A percentile compares a stretch with the other conserved stretches of the same genome.
These are phyloP conservation scores for Phialophora expanda DNA, from an alignment of 2,329 filamentous ascomycete genomes.

Conservation along the genomic window DNA sequence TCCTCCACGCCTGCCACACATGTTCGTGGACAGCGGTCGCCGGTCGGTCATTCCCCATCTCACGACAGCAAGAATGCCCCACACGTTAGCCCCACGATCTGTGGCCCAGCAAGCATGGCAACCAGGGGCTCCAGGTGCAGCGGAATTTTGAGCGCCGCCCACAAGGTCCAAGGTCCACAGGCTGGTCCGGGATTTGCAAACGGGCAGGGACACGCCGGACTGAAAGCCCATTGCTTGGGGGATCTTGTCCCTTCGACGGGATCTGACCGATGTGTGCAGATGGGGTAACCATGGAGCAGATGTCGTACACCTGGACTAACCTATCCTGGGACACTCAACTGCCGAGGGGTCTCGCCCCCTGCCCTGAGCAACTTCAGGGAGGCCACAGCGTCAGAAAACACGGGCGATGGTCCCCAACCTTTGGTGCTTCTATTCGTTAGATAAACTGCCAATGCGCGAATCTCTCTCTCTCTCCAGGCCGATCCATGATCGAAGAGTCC, in stretches of 20 bases:
- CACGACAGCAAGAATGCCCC: constrained; percentile 25
- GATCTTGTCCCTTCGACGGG: constrained; percentile 14
- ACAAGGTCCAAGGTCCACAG: constrained; percentile 16
- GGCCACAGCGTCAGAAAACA: background rate
- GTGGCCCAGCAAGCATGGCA: constrained; percentile 2
- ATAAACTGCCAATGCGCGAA: background rate
- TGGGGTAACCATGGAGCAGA: constrained; percentile 17
- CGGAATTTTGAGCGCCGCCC: constrained; percentile 10
- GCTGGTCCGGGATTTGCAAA: constrained; percentile 7
- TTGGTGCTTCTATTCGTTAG: background rate
- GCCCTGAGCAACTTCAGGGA: background rate
- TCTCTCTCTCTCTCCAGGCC: background rate
- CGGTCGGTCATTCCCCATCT: constrained; percentile 20
- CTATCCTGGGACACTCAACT: constrained; percentile 16
- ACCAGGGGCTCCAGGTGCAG: background rate
- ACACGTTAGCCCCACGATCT: constrained; percentile 31
- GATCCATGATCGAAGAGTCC: background rate
- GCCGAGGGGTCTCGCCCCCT: constrained; percentile 18
- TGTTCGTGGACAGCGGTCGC: constrained; percentile 7
- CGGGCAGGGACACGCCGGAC: background rate
- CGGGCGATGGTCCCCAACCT: background rate
- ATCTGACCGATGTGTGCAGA: constrained; percentile 6
- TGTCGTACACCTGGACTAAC: constrained; percentile 1
- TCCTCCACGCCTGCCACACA: constrained; percentile 24
- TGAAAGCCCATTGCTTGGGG: constrained; percentile 4